Evolutionary conservation across 2,329 filamentous ascomycete genomes (phyloP), one percentile per base, ranked within the genome.

Genomic region (Teratosphaeria epicoccoides): DNA sequence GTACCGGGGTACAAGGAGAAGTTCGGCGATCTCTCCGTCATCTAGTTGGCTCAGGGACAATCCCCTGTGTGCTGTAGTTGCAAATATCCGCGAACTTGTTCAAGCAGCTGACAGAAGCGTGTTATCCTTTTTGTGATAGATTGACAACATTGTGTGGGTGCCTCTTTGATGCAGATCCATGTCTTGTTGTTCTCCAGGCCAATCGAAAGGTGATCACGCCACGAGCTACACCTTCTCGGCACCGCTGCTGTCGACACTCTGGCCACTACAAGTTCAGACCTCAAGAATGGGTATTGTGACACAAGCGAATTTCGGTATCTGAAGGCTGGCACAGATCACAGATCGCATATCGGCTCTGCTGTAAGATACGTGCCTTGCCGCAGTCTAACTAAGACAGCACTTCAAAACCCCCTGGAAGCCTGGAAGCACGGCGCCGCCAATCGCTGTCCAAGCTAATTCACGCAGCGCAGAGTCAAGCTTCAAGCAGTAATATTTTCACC

Each of bases 1-100:
- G 90, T 95, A 69, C 90, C 93, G 59, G 93, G 93, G 71, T 98
- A 98, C 87, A 95, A 96, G 91, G 93, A 98, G 83, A 95, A 90
- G 82, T 98, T 97, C 75, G 93, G 93, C 78, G 90, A 97, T 72
- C 84, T 97, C 66, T 91, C 93, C 66, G 77, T 95, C 65, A 79
- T 97, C 73, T 98, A 95, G 82, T 81, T 70, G 66, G 65, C 48
- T 6, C 4, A 17, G 33, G n/a, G 33, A 6, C 17, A 40, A 17
- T 40, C 52, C 45, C 33, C 33, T 40, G 5, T 40, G 33, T 20
- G 33, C 33, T 40, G 33, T 40, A 40, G 33, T 40, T 40, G 17
- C 20, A 40, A 17, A 40, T 40, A 40, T 40, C 33, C n/a, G 17
- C 33, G 33, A 7, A 40, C 33, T 40, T 40, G 33, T 14, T 40